These are phyloP conservation scores for Trichoderma pleuroti DNA, from an alignment of 2,329 filamentous ascomycete genomes.

Conservation along the genomic window DNA sequence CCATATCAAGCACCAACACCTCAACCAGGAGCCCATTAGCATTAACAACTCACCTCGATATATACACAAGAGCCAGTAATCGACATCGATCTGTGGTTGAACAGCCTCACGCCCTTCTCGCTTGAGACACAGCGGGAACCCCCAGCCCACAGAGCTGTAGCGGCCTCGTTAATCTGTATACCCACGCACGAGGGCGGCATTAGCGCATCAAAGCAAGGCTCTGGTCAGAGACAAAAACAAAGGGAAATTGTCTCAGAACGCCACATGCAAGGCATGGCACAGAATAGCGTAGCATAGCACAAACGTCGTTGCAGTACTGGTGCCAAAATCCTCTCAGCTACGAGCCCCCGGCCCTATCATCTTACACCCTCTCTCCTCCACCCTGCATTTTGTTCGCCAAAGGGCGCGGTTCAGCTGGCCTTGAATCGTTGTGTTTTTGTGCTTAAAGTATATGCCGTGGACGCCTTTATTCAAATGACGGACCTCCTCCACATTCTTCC, in stretches of 20 bases:
- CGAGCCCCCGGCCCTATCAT: constrained; percentile 13
- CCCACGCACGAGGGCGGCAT: not conserved
- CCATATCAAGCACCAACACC: not conserved
- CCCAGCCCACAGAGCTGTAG: not conserved
- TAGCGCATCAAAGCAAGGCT: not conserved
- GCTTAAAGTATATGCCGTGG: not conserved
- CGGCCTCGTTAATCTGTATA: not conserved
- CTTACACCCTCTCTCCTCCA: constrained; percentile 15
- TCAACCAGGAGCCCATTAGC: not conserved
- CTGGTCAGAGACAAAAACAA: not conserved
- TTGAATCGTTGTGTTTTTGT: not conserved
- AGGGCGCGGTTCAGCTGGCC: not conserved
- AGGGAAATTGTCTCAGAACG: not conserved
- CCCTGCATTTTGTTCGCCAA: not conserved
- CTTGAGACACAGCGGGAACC: not conserved
- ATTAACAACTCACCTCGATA: not conserved
- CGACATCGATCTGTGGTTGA: not conserved
- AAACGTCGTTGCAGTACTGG: not conserved
- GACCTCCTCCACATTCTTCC: constrained; percentile 83
- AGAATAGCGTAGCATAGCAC: not conserved
- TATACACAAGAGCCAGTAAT: not conserved
- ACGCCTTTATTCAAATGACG: constrained; percentile 56
- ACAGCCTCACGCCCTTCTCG: not conserved
- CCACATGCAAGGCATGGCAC: constrained; percentile 3
- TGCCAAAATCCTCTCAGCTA: not conserved